Evolutionary conservation across 2,329 filamentous ascomycete genomes (phyloP).

Genomic region (Gyromitra esculenta): DNA sequence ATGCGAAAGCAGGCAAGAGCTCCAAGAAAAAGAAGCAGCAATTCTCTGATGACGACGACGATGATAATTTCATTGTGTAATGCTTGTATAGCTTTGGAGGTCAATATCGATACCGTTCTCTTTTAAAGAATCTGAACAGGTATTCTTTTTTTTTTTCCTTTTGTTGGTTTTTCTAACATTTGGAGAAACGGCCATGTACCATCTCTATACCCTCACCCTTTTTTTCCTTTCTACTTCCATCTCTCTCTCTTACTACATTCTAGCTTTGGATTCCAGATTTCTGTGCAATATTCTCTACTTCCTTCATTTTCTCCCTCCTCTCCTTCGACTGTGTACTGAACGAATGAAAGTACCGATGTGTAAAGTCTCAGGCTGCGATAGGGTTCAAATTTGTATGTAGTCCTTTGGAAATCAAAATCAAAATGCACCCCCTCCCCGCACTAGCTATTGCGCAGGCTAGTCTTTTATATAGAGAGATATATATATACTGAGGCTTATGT

Average conservation of each 20-base stretch:
- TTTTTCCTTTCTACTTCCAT: neutral
- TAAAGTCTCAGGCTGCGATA: neutral
- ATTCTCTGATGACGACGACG: conserved; percentile 41
- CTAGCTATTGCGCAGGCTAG: neutral
- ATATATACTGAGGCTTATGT: too few relatives aligned
- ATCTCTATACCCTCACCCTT: neutral
- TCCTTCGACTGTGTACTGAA: neutral
- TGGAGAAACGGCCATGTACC: conserved; percentile 8
- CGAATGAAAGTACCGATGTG: neutral
- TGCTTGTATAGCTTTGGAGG: conserved; percentile 11
- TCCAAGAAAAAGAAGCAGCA: conserved; percentile 45
- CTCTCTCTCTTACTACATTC: neutral
- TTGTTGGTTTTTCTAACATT: conserved; percentile 10
- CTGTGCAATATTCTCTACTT: neutral
- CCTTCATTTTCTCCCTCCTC: neutral
- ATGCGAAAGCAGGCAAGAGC: conserved; percentile 44
- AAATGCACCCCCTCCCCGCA: neutral
- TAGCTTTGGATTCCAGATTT: neutral
- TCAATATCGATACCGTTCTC: neutral
- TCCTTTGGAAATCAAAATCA: neutral
- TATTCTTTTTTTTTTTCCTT: conserved; percentile 14
- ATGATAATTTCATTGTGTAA: conserved; percentile 39
- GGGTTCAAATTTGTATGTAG: neutral
- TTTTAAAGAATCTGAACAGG: neutral
- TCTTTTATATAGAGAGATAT: too few relatives aligned